A percentile compares a stretch with the other conserved stretches of the same genome.
Evolutionary conservation across 371 early-diverging fungal species (phyloP).

Genomic region (Mucor lusitanicus): DNA sequence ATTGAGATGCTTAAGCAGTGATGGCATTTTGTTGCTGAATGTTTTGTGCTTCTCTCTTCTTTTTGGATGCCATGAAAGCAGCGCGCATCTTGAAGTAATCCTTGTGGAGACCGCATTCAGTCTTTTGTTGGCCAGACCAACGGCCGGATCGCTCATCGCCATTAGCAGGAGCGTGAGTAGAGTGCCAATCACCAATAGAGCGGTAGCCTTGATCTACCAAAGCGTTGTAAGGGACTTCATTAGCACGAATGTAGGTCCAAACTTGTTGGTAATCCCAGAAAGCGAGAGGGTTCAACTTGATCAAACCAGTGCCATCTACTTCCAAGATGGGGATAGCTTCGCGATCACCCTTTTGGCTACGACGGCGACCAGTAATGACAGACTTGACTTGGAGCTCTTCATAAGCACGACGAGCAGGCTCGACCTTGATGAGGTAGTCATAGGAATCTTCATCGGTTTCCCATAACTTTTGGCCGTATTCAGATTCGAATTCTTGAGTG

Average conservation of each 20-base stretch:
- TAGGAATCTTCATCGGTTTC: slow-evolving; percentile 79
- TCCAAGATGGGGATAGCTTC: slow-evolving; percentile 78
- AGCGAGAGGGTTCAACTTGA: slow-evolving; percentile 90
- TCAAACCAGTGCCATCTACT: slow-evolving; percentile 77
- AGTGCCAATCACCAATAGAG: slow-evolving; percentile 93
- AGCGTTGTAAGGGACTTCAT: slow-evolving; percentile 89
- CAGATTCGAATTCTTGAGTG: slow-evolving; percentile 66
- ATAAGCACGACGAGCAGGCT: slow-evolving; percentile 90
- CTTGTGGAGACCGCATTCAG: slow-evolving; percentile 94
- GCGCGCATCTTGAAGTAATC: slow-evolving; percentile 92
- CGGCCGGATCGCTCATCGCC: slow-evolving; percentile 89
- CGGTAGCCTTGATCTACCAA: slow-evolving; percentile 90
- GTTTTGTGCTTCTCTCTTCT: slow-evolving; percentile 32
- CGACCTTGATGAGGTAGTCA: slow-evolving; percentile 92
- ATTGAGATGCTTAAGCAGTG: not conserved
- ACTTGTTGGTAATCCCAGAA: slow-evolving; percentile 89
- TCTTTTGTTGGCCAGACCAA: slow-evolving; percentile 87
- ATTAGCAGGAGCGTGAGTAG: slow-evolving; percentile 72
- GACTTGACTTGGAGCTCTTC: slow-evolving; percentile 71
- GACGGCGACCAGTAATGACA: slow-evolving; percentile 89
- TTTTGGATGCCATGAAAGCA: slow-evolving; percentile 58
- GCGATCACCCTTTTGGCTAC: slow-evolving; percentile 88
- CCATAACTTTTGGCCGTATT: slow-evolving; percentile 84
- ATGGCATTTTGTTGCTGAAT: slow-evolving; percentile 1
- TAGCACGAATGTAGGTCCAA: slow-evolving; percentile 80